phyloP scores from a whole-genome alignment of 495 filamentous ascomycete species.

The Aspergillus sclerotioniger region DNA sequence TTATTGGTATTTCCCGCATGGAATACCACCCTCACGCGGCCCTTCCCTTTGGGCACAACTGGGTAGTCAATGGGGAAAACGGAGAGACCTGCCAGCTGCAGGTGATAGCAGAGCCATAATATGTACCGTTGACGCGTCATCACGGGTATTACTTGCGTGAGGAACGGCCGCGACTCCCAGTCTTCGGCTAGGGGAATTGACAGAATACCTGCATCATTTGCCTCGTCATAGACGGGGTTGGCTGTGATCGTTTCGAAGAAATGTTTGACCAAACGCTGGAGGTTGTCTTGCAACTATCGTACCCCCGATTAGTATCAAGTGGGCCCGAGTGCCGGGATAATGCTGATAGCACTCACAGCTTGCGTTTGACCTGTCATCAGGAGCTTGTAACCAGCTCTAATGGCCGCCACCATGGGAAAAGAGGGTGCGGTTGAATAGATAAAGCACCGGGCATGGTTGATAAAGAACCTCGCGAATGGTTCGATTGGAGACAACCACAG shows the following conservation, averaged over 20 bases:
- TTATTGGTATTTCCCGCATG: conserved; percentile 48
- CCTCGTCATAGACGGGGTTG: background rate
- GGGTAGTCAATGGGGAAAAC: conserved; percentile 49
- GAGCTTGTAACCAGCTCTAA: conserved; percentile 45
- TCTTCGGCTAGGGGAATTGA: background rate
- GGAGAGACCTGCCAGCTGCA: conserved; percentile 30
- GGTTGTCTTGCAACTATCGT: conserved; percentile 18
- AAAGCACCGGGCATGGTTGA: conserved; percentile 48
- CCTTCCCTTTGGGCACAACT: conserved; percentile 44
- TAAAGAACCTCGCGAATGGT: conserved; percentile 40
- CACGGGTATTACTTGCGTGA: background rate
- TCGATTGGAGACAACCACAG: conserved; percentile 45
- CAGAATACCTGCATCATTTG: background rate
- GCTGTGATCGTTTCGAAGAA: conserved; percentile 16
- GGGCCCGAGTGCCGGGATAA: too few relatives aligned
- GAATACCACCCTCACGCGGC: conserved; percentile 48
- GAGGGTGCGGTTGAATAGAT: conserved; percentile 49
- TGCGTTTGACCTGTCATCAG: conserved; percentile 37
- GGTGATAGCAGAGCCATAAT: conserved; percentile 37
- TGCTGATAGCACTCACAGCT: background rate
- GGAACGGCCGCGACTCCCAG: background rate
- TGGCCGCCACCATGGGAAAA: conserved; percentile 49
- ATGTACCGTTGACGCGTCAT: background rate
- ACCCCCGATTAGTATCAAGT: too few relatives aligned
- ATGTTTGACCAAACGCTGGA: conserved; percentile 36